A percentile compares a stretch with the other conserved stretches of the same genome.
Evolutionary conservation across 257 asterid genomes (phyloP).

Genomic region (Leptodermis oblonga): DNA sequence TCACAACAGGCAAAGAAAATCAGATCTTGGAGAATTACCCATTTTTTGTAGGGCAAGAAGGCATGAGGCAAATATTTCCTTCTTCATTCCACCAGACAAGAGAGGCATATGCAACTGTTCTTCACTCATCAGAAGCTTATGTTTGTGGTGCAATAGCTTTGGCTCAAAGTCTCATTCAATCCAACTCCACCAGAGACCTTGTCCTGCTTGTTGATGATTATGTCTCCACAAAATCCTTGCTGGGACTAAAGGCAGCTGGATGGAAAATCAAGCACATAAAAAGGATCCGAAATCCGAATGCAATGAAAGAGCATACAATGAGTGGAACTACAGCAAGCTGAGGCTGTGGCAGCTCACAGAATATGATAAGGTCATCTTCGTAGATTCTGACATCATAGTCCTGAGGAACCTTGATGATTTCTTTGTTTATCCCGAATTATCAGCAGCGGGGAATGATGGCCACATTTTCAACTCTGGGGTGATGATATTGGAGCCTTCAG

Average conservation of each 20-base stretch:
- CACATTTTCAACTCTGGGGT: constrained; percentile 77
- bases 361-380: constrained; percentile 59
- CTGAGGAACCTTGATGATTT: constrained; percentile 48
- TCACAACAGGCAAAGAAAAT: no score
- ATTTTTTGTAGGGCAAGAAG: constrained; percentile 16
- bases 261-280: constrained; percentile 34
- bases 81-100: constrained; percentile 16
- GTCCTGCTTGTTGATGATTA: constrained; percentile 33
- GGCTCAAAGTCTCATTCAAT: constrained; percentile 36
- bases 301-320: constrained; percentile 50
- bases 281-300: constrained; percentile 36
- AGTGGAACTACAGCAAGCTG: constrained; percentile 88
- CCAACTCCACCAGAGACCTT: constrained; percentile 35
- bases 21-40: neutral
- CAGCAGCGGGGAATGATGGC: constrained; percentile 57
- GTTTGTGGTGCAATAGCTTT: constrained; percentile 43
- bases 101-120: constrained; percentile 39
- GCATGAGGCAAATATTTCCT: constrained; percentile 12
- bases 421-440: constrained; percentile 62
- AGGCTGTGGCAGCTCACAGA: constrained; percentile 69
- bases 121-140: constrained; percentile 45
- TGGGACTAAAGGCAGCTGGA: constrained; percentile 30
- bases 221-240: constrained; percentile 22
- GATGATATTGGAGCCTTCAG: constrained; percentile 81
- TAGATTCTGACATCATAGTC: constrained; percentile 63